Percentiles rank a stretch among this genome's conserved stretches.
Conservation (phyloP, 2,329 filamentous ascomycete genomes). For the Chaetomiaceae sp. region DNA sequence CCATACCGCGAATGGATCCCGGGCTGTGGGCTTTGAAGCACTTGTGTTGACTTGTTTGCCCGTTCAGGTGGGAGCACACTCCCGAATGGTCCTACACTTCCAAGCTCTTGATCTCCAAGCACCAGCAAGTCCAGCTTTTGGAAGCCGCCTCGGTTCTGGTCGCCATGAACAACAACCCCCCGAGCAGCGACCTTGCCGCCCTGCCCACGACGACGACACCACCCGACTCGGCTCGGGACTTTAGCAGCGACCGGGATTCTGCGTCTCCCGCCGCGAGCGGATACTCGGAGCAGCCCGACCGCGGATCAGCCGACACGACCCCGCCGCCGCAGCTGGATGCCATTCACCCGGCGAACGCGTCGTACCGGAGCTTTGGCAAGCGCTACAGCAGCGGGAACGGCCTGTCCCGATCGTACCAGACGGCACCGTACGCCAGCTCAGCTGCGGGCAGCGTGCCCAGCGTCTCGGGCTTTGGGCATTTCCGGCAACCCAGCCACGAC, state of each 20-base stretch:
- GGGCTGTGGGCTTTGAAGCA: conserved; percentile 15
- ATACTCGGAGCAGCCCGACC: conserved; percentile 71
- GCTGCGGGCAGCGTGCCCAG: conserved; percentile 48
- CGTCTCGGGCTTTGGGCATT: conserved; percentile 49
- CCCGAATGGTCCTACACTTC: conserved; percentile 97
- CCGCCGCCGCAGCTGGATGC: conserved; percentile 75
- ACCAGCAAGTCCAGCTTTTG: conserved; percentile 96
- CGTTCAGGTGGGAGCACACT: conserved; percentile 94
- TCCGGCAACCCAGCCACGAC: conserved; percentile 71
- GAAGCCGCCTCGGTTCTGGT: conserved; percentile 96
- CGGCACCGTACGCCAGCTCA: conserved; percentile 53
- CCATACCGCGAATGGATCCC: conserved; percentile 16
- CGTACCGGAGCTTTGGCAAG: conserved; percentile 48
- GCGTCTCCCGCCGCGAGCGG: conserved; percentile 75
- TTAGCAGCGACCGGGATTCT: conserved; percentile 75
- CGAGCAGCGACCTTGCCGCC: conserved; percentile 7
- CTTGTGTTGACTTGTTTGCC: conserved; percentile 38
- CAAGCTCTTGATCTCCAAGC: conserved; percentile 97
- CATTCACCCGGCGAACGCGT: conserved; percentile 48
- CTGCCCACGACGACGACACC: conserved; percentile 51
- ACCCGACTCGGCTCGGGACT: conserved; percentile 61
- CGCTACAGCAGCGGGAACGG: conserved; percentile 53
- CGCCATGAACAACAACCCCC: conserved; percentile 69
- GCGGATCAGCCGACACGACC: conserved; percentile 87
- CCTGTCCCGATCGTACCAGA: conserved; percentile 78